phyloP scores from a whole-genome alignment of 148 eudicot species.

The Amaranthus palmeri region DNA sequence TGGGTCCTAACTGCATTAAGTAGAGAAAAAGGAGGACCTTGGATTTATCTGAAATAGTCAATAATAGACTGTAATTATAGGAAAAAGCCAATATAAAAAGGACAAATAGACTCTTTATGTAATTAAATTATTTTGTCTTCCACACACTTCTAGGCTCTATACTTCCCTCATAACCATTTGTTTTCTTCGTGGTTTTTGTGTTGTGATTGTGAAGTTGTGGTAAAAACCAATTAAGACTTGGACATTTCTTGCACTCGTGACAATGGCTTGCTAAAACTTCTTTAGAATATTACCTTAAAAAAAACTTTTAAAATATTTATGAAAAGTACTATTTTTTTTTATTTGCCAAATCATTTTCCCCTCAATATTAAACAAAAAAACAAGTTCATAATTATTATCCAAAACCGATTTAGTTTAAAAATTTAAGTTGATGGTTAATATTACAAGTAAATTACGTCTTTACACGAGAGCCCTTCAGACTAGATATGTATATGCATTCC shows the following conservation, averaged over 20 bases:
- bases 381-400: too few relatives aligned
- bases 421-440: too few relatives aligned
- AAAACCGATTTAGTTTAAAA: too few relatives aligned
- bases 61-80: neutral
- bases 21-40: slow-evolving; percentile 24
- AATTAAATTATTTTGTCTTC: slow-evolving; percentile 1
- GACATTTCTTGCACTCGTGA: neutral
- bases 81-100: slow-evolving; percentile 1
- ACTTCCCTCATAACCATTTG: neutral
- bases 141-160: neutral
- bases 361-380: too few relatives aligned
- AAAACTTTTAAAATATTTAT: too few relatives aligned
- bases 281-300: too few relatives aligned
- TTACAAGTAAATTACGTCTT: too few relatives aligned
- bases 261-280: neutral
- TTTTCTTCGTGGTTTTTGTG: neutral
- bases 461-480: too few relatives aligned
- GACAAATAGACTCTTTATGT: slow-evolving; percentile 28
- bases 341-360: too few relatives aligned
- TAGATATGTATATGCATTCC: too few relatives aligned
- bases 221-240: neutral
- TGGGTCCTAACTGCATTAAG: slow-evolving; percentile 18
- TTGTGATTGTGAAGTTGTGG: neutral
- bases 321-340: too few relatives aligned
- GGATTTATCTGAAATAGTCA: slow-evolving; percentile 26